phyloP scores from a whole-genome alignment of 306 rosid genomes.

The Citrullus colocynthis region DNA sequence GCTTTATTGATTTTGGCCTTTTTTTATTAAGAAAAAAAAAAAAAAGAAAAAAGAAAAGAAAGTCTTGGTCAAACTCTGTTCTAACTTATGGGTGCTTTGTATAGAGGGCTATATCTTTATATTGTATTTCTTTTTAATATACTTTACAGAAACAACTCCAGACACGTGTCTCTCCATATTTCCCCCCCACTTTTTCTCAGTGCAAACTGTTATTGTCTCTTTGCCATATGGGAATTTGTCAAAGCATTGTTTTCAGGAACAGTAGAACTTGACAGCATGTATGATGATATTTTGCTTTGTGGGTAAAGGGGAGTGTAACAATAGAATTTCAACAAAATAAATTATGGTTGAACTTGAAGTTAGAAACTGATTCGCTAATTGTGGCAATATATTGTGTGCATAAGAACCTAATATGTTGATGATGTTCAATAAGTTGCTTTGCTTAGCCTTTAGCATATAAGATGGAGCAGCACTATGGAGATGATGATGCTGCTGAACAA shows the following conservation, averaged over 20 bases:
- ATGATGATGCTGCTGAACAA: not conserved
- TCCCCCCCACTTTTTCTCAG: not conserved
- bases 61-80: not conserved
- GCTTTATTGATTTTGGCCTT: not conserved
- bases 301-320: slow-evolving; percentile 11
- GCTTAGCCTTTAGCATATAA: not conserved
- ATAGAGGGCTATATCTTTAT: not conserved
- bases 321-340: slow-evolving; percentile 1
- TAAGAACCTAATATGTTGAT: slow-evolving; percentile 7
- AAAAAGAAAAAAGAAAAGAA: not conserved
- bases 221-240: not conserved
- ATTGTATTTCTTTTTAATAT: not conserved
- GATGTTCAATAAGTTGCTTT: not conserved
- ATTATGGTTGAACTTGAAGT: not conserved
- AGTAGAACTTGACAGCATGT: not conserved
- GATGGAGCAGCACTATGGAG: not conserved
- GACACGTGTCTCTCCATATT: not conserved
- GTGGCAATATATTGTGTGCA: not conserved
- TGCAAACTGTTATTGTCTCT: not conserved
- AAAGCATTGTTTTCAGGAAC: slow-evolving; percentile 6
- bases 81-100: slow-evolving; percentile 1
- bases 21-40: not conserved
- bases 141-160: not conserved
- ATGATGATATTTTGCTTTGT: not conserved
- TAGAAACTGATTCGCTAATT: not conserved